These are phyloP conservation scores for Talaromyces piceae DNA, from an alignment of 2,329 filamentous ascomycete species.

Conservation along the genomic window DNA sequence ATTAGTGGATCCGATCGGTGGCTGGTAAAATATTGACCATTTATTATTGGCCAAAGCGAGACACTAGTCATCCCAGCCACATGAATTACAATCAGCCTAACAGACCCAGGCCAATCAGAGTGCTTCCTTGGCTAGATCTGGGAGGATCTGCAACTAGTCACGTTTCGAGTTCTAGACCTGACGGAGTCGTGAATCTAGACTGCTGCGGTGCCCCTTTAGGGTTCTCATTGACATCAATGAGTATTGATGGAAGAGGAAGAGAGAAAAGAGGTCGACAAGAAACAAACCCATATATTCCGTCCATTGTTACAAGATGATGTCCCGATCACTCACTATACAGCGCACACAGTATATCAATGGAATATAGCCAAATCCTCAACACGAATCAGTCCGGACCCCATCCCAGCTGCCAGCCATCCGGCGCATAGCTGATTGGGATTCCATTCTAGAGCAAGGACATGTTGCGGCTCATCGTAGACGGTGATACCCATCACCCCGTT, in stretches of 20 bases:
- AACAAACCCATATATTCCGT: neutral
- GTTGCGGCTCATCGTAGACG: conserved; percentile 56
- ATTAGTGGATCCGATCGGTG: neutral
- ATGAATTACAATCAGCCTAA: neutral
- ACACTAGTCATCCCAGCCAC: neutral
- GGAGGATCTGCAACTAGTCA: neutral
- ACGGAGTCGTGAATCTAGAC: too few species aligned
- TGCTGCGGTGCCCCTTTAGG: neutral
- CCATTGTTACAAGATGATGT: neutral
- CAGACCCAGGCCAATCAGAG: neutral
- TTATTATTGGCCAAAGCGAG: neutral
- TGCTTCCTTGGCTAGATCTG: neutral
- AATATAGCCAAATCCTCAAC: conserved; percentile 55
- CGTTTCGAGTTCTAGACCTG: neutral
- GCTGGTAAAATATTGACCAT: neutral
- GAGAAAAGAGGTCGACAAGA: neutral
- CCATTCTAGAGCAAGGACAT: conserved; percentile 58
- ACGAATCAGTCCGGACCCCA: conserved; percentile 60
- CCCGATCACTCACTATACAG: neutral
- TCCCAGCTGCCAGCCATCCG: conserved; percentile 59
- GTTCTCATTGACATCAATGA: neutral
- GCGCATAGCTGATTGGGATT: conserved; percentile 60
- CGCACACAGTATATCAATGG: neutral
- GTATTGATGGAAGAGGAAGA: neutral
- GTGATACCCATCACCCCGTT: conserved; percentile 30